Evolutionary conservation across 306 rosid species (phyloP), one percentile per base, ranked within the genome.

Genomic region (Heteromeles arbutifolia): DNA sequence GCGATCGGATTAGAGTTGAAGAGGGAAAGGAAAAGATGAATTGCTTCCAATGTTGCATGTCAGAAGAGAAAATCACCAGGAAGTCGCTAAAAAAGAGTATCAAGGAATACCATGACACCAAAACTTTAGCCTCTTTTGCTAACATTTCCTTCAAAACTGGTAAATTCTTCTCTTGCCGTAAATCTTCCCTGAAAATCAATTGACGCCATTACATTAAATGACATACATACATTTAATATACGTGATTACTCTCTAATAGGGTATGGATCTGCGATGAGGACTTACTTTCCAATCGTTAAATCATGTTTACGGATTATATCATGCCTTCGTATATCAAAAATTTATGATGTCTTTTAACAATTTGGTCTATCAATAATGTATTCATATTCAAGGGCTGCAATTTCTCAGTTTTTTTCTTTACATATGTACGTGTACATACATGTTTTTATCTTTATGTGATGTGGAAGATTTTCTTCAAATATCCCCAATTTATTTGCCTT

Each of bases 71-170:
- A 74, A 34, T 24, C 75, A 77, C 61, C 26, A 81, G 87, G 74
- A 84, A 39, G 75, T 77, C 96, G 11, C 78, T 85, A 73, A 83
- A 78, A 82, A 88, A 85, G 80, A 80, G 86, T 86, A 85, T 88
- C 15, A 84, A 83, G 84, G 90, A 85, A 63, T 86, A 82, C 64
- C 80, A 77, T 65, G 86, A 84, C 58, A 78, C 88, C 4, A 88
- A 83, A 81, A 69, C 88, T 65, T 77, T 88, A 64, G 85, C 96
- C 71, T 85, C 92, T 12, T 90, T 90, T 53, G 84, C 91, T 37
- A 90, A 85, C 65, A 57, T 87, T 66, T 93, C 93, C 80, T 84
- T 81, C 58, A 88, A 88, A 87, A 62, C 85, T 78, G 98, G 98
- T 90, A 77, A 70, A 25, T 54, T 76, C 31, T 67, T 14, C 15